Base-by-base conservation (phyloP, 2,329 filamentous ascomycete species). In the Trichoderma koningiopsis region DNA sequence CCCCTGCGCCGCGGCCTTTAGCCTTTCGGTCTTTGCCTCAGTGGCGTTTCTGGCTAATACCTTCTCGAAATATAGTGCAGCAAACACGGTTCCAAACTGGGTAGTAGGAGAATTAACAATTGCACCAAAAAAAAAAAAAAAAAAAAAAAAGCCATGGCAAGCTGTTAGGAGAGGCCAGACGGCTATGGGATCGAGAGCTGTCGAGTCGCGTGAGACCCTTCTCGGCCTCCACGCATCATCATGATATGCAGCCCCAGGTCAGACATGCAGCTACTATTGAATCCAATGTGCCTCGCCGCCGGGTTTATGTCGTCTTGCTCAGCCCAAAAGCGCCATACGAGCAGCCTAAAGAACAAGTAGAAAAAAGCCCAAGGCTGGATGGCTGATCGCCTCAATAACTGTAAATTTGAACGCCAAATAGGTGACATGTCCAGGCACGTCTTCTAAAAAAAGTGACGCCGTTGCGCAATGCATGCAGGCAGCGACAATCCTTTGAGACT, bases 1-100 rank as follows among this genome's bases (percentile, higher is more conserved):
- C 57, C 53, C 55, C 53, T 66, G 63, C 33, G 61, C 61, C 61
- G 47, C 53, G 37, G 62, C 6, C 14, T 43, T 37, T 66, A 58
- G 53, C 29, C 37, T 66, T 47, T 29, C 29, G 43, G 53, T 58
- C 27, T 66, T 66, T 47, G 63, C 63, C 63, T 49, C 63, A n/a
- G 63, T 66, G 63, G 63, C 53, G 53, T 27, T 35, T 66, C 37
- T 47, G 6, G 47, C 29, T 37, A 31, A 24, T 22, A 55, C 40
- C 31, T 33, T 37, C 33, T 35, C n/a, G 35, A 62, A 43, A 49
- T 29, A 11, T n/a, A 47, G 57, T 43, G 40, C 40, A 43, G 40
- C 40, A 43, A 43, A 43, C 16, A 8, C 40, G 40, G 19, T n/a
- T 8, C 16, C 19, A 43, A n/a, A 13, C 10, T 22, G 10, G 47